Evolutionary conservation across 257 asterid species (phyloP).

Genomic region (Solanum habrochaites): DNA sequence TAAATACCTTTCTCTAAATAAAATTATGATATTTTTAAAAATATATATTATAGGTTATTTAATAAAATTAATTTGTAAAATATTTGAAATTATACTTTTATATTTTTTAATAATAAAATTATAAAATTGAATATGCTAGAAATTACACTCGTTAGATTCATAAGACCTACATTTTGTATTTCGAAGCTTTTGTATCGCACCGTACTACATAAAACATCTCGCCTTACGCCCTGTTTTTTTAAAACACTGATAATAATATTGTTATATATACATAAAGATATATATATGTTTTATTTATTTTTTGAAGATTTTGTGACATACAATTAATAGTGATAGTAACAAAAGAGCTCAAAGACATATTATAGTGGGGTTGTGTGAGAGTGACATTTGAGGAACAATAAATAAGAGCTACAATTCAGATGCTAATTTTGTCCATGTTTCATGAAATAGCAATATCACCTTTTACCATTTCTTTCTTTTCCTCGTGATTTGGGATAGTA

Average conservation of each 20-base stretch:
- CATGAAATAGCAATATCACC: not conserved
- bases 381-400: not conserved
- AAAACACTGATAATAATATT: no score
- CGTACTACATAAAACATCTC: no score
- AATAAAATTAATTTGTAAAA: no score
- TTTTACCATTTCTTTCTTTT: not conserved
- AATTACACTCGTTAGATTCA: no score
- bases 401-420: not conserved
- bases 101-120: no score
- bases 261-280: not conserved
- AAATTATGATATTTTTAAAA: no score
- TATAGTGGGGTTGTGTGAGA: not conserved
- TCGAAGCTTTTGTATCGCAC: fast-evolving
- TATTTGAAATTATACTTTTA: no score
- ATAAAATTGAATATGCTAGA: no score
- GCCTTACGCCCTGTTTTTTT: no score
- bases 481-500: not conserved
- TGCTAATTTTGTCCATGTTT: not conserved
- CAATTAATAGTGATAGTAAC: not conserved
- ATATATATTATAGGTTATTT: no score
- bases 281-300: not conserved
- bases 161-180: no score
- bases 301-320: not conserved
- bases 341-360: not conserved
- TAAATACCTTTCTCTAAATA: no score